Evolutionary conservation across 2,329 filamentous ascomycete species (phyloP).

Genomic region (Mycosphaerelloides madeirae): DNA sequence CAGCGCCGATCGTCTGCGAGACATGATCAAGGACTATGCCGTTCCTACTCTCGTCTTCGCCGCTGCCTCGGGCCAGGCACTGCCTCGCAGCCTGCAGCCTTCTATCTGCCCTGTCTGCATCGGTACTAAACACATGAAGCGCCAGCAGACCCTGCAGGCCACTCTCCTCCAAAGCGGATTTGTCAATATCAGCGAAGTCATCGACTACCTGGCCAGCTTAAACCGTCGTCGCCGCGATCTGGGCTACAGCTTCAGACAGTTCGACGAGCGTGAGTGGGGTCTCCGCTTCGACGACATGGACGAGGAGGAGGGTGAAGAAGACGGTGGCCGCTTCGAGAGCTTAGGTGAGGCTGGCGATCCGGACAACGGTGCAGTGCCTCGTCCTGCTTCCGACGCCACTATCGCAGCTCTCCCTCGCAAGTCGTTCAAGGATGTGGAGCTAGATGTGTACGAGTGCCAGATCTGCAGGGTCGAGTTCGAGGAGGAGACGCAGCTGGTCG

Average conservation of each 20-base stretch:
- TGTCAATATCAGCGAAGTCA: slow-evolving; percentile 8
- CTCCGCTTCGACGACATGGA: slow-evolving; percentile 23
- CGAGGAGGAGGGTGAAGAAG: slow-evolving; percentile 10
- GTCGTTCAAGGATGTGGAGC: slow-evolving; percentile 5
- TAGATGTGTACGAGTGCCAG: slow-evolving; percentile 12
- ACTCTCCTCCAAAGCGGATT: slow-evolving; percentile 5
- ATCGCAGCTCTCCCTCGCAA: slow-evolving; percentile 19
- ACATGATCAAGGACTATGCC: slow-evolving; percentile 20
- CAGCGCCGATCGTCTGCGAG: slow-evolving; percentile 6
- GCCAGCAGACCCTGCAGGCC: slow-evolving; percentile 22
- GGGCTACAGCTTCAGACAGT: slow-evolving; percentile 22
- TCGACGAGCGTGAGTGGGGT: slow-evolving; percentile 29
- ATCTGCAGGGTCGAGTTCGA: slow-evolving; percentile 17
- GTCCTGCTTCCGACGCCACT: slow-evolving; percentile 17
- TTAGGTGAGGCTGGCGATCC: slow-evolving; percentile 26
- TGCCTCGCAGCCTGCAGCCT: slow-evolving; percentile 11
- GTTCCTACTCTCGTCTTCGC: slow-evolving; percentile 9
- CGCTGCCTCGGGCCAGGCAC: not conserved
- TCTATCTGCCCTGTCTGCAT: slow-evolving; percentile 28
- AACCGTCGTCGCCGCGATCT: slow-evolving; percentile 16
- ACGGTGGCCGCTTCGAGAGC: slow-evolving; percentile 15
- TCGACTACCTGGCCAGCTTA: slow-evolving; percentile 16
- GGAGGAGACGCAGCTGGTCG: slow-evolving; percentile 12
- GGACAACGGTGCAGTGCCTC: slow-evolving; percentile 8
- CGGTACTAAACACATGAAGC: slow-evolving; percentile 17